These are phyloP conservation scores for Grosmannia huntii DNA, from an alignment of 2,329 filamentous ascomycete species.

Conservation along the genomic window DNA sequence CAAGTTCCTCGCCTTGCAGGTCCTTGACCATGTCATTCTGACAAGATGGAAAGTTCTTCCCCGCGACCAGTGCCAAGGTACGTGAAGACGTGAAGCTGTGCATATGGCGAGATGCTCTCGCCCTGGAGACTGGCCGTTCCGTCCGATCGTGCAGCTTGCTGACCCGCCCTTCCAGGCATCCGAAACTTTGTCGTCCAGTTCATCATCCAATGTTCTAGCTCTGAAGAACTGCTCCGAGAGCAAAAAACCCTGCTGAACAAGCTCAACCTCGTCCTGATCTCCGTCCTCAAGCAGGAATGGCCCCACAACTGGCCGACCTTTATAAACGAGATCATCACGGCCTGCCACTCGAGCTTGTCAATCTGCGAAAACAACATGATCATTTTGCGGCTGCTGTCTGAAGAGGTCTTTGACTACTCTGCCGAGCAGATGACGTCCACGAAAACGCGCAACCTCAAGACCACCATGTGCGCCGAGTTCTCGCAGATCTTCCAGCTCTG, in stretches of 20 bases:
- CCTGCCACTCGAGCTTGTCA: constrained; percentile 86
- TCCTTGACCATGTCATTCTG: constrained; percentile 96
- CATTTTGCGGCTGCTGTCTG: constrained; percentile 85
- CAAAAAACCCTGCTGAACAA: constrained; percentile 93
- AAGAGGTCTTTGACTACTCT: constrained; percentile 98
- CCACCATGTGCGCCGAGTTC: constrained; percentile 97
- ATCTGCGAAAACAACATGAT: constrained; percentile 99
- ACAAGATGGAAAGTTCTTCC: constrained; percentile 98
- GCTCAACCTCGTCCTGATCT: constrained; percentile 93
- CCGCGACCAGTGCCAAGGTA: constrained; percentile 87
- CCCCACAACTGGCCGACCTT: constrained; percentile 99
- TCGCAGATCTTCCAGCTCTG: constrained; percentile 97
- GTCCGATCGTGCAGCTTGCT: constrained; percentile 12
- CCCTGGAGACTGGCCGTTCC: neutral
- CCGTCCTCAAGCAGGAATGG: constrained; percentile 98
- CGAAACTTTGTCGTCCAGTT: constrained; percentile 98
- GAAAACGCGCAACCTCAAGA: constrained; percentile 93
- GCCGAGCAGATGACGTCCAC: constrained; percentile 98
- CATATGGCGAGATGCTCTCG: neutral
- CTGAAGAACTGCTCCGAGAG: constrained; percentile 73
- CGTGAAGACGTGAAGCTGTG: constrained; percentile 12
- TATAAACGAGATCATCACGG: constrained; percentile 98
- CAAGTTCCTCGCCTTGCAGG: constrained; percentile 93
- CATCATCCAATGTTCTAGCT: constrained; percentile 86
- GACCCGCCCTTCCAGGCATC: constrained; percentile 49